These are phyloP conservation scores for Calocera viscosa DNA, from an alignment of 768 basidiomycete species.

Conservation along the genomic window DNA sequence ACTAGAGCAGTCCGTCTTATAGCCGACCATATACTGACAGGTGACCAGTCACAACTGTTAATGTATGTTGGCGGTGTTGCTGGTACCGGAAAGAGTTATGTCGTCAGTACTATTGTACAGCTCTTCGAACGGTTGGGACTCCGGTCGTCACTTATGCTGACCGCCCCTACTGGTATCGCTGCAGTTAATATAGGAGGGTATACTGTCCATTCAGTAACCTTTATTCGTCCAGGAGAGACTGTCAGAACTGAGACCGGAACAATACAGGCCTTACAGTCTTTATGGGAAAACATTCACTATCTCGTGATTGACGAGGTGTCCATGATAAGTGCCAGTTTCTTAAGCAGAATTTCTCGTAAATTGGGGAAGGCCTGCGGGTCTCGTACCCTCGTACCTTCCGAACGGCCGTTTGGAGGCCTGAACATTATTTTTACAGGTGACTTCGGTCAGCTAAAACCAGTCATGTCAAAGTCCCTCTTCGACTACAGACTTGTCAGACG, in stretches of 20 bases:
- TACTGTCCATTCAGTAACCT: neutral
- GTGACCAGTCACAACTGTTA: neutral
- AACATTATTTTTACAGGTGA: neutral
- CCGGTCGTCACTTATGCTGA: slow-evolving; percentile 8
- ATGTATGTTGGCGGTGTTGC: slow-evolving; percentile 15
- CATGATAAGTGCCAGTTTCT: neutral
- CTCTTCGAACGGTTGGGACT: slow-evolving; percentile 7
- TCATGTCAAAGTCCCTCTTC: neutral
- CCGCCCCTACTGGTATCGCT: neutral
- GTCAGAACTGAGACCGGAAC: neutral
- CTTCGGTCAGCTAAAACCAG: neutral
- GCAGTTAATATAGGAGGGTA: neutral
- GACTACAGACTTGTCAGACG: neutral
- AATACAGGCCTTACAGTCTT: neutral
- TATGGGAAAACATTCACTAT: neutral
- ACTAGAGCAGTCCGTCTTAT: slow-evolving; percentile 10
- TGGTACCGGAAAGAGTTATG: slow-evolving; percentile 14
- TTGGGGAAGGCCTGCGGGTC: neutral
- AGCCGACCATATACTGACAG: neutral
- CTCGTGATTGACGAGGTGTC: neutral
- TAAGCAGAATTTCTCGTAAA: neutral
- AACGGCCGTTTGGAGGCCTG: neutral
- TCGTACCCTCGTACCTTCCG: neutral
- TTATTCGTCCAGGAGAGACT: neutral
- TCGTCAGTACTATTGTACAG: slow-evolving; percentile 7